These are phyloP conservation scores for Fusarium sp. DNA, from an alignment of 2,329 filamentous ascomycete species.

Conservation along the genomic window DNA sequence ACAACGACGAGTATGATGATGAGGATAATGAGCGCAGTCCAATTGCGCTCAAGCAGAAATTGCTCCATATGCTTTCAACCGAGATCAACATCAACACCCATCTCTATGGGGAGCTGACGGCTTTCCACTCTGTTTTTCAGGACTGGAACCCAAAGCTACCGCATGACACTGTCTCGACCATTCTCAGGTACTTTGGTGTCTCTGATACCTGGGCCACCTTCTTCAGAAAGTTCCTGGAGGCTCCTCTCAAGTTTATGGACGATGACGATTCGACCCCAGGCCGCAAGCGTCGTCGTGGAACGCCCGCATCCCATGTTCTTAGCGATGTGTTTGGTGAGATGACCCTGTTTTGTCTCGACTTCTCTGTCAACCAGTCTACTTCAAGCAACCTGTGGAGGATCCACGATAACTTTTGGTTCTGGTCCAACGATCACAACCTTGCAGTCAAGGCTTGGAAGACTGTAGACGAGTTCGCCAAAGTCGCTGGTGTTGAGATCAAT, in stretches of 20 bases:
- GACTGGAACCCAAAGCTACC: conserved; percentile 56
- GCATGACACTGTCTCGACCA: conserved; percentile 65
- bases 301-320: conserved; percentile 67
- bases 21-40: conserved; percentile 45
- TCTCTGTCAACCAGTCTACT: conserved; percentile 67
- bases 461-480: conserved; percentile 61
- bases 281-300: conserved; percentile 62
- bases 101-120: conserved; percentile 56
- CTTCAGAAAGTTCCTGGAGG: conserved; percentile 66
- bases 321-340: conserved; percentile 68
- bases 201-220: conserved; percentile 65
- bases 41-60: conserved; percentile 56
- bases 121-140: conserved; percentile 58
- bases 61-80: conserved; percentile 59
- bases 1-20: conserved; percentile 6
- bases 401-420: conserved; percentile 74
- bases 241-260: conserved; percentile 65
- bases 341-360: conserved; percentile 71
- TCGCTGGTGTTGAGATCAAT: conserved; percentile 68
- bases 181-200: conserved; percentile 68
- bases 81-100: conserved; percentile 57
- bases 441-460: conserved; percentile 68
- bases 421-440: conserved; percentile 61
- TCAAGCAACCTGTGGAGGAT: conserved; percentile 65
- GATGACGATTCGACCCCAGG: conserved; percentile 57